Evolutionary conservation across 2,329 filamentous ascomycete genomes (phyloP).

Genomic region (Penicillium occitanis): DNA sequence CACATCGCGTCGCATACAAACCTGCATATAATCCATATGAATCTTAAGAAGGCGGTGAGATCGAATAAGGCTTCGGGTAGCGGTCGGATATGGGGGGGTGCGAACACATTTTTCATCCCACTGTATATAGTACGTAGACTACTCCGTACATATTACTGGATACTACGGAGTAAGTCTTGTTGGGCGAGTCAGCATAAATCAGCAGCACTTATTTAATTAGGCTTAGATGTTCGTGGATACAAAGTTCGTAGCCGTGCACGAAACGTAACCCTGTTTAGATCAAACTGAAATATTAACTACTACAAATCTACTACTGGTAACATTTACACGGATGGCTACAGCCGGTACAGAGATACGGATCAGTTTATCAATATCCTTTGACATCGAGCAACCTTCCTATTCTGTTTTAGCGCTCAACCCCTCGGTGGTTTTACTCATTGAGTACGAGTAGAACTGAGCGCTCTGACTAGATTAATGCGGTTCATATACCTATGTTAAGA

Average conservation of each 20-base stretch:
- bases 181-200: too few species aligned
- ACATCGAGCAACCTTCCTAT: neutral
- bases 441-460: neutral
- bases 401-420: neutral
- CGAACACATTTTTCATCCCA: too few species aligned
- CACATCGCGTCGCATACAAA: too few species aligned
- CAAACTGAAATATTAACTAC: neutral
- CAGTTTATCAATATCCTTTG: neutral
- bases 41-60: too few species aligned
- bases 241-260: neutral
- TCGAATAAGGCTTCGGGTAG: too few species aligned
- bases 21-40: too few species aligned
- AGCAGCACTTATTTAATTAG: neutral
- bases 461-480: neutral
- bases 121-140: too few species aligned
- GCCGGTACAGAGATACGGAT: neutral
- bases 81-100: too few species aligned
- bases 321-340: neutral
- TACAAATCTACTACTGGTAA: neutral
- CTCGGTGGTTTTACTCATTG: neutral
- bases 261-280: neutral
- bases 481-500: neutral
- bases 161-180: too few species aligned
- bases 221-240: neutral
- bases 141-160: too few species aligned